These are phyloP conservation scores for Pythium chondricola DNA, from an alignment of 352 stramenopile genomes.

Conservation along the genomic window DNA sequence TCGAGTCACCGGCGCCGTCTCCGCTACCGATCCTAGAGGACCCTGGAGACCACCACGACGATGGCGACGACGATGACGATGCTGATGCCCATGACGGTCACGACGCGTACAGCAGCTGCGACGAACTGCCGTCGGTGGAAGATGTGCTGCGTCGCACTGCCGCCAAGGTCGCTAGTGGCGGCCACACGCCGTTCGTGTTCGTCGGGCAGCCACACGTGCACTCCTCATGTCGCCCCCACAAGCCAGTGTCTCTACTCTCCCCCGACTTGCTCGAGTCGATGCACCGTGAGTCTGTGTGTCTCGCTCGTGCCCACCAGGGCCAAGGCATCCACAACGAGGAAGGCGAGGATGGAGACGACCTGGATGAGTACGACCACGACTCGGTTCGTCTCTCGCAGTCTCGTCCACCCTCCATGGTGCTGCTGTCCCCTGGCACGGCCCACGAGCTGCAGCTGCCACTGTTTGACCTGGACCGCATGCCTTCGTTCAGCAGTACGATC, in stretches of 20 bases:
- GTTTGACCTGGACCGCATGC: conserved; percentile 5
- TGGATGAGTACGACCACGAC: no score
- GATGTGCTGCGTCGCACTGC: conserved; percentile 14
- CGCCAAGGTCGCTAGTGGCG: conserved; percentile 1
- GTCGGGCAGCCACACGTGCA: neutral
- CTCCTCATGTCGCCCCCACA: no score
- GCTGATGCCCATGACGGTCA: neutral
- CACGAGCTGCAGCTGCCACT: conserved; percentile 12
- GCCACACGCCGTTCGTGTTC: conserved; percentile 3
- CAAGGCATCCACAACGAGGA: conserved; percentile 1
- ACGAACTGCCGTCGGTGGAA: conserved; percentile 11
- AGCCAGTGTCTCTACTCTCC: conserved; percentile 10
- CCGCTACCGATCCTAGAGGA: no score
- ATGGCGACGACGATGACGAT: neutral
- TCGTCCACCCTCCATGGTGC: conserved; percentile 7
- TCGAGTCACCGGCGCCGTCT: no score
- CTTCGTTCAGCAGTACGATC: conserved; percentile 13
- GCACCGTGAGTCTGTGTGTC: conserved; percentile 4
- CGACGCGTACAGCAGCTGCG: conserved; percentile 2
- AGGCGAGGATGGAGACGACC: no score
- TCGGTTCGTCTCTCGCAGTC: no score
- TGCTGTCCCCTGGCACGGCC: conserved; percentile 10
- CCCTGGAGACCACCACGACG: neutral
- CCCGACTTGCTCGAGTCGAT: conserved; percentile 11
- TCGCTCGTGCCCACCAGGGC: conserved; percentile 1